Evolutionary conservation across 352 stramenopile genomes (phyloP), one percentile per base, ranked within the genome.

Genomic region (Peronospora belbahrii): DNA sequence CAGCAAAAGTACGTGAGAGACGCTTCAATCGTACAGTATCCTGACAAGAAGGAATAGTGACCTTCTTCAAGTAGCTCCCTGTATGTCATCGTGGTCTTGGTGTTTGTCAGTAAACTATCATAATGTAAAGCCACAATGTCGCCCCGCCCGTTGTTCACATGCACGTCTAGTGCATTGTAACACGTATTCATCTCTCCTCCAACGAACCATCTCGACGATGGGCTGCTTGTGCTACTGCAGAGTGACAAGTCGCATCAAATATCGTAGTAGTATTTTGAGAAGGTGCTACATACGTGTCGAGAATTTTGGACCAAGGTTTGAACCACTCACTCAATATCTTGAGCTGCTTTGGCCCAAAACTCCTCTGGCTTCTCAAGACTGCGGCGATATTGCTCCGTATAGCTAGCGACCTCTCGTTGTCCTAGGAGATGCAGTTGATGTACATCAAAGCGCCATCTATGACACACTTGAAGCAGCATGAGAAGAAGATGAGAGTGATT

Each of bases 71-170:
- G 56, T 10, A 94, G 54, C 52, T 94, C 62, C 2, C 44, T 47
- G 59, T 91, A 95, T 15, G 85, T 91, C 40, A 82, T 67, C 19
- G 58, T 67, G 20, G 64, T 71, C 48, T 85, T 79, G 48, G 59
- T 79, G 23, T 40, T 59, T 0, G 82, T 85, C 2, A 85, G 56
- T 18, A 70, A 67, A 38, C 72, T 81, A 41, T 85, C 70, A 42
- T 85, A 85, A 32, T 67, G 54, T 18, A 88, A 60, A 4, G 76
- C 76, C 24, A 68, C 36, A 17, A 65, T 58, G 25, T 83, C 63
- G 32, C 75, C 76, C n/a, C 68, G 59, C 28, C 70, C 70, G n/a
- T 53, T 60, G 22, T 59, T 57, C 31, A 83, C 74, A 31, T 83
- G 71, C 19, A 79, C 60, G 46, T 85, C 74, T 19, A 85, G 46